Conservation (phyloP, 2,329 filamentous ascomycete species). For the Neonectria sp. region DNA sequence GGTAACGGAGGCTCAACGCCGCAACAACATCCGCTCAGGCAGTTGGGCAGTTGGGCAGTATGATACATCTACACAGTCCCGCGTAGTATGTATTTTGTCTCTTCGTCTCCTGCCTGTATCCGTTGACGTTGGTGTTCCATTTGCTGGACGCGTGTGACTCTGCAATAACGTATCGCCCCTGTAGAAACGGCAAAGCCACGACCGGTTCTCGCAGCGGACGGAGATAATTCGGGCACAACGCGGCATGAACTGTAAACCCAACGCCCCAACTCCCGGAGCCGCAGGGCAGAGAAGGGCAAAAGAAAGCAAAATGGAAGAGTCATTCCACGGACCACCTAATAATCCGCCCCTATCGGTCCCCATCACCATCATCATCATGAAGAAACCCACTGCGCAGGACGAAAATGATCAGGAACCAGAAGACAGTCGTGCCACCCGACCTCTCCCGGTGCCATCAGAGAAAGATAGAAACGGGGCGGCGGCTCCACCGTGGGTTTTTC, state of each 20-base stretch:
- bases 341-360: constrained; percentile 33
- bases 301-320: constrained; percentile 23
- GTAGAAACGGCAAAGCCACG: constrained; percentile 22
- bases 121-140: neutral
- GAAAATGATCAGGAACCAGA: constrained; percentile 19
- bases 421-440: constrained; percentile 32
- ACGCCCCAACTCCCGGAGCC: constrained; percentile 11
- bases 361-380: constrained; percentile 24
- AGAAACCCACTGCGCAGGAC: constrained; percentile 7
- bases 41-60: neutral
- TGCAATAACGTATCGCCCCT: neutral
- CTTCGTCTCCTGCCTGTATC: neutral
- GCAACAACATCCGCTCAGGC: neutral
- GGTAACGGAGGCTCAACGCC: constrained; percentile 26
- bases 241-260: constrained; percentile 33
- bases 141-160: constrained; percentile 11
- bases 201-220: constrained; percentile 29
- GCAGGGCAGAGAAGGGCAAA: constrained; percentile 7
- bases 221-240: constrained; percentile 43
- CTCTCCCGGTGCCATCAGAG: constrained; percentile 37
- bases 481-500: neutral
- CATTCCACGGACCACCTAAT: constrained; percentile 28
- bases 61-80: neutral
- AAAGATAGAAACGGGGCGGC: neutral
- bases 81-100: neutral